phyloP scores from a whole-genome alignment of 257 asterid species.

The Nicotiana tabacum region DNA sequence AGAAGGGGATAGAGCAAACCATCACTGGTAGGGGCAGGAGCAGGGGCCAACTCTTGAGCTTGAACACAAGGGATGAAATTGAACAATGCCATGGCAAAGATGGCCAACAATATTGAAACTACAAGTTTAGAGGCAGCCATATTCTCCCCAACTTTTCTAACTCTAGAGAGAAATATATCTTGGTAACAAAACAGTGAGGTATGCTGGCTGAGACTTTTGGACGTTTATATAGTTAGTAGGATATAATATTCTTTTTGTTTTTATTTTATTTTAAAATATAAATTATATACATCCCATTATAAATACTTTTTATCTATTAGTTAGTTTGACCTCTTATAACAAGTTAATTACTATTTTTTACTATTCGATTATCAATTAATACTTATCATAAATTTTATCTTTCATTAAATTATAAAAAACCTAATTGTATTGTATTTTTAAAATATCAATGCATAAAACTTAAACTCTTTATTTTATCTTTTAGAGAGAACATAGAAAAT shows the following conservation, averaged over 20 bases:
- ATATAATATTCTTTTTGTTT: background rate
- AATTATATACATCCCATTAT: background rate
- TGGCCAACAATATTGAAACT: conserved; percentile 16
- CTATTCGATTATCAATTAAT: too few relatives aligned
- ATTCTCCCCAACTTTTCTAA: background rate
- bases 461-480: background rate
- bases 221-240: background rate
- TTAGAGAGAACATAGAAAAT: background rate
- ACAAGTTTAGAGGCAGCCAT: background rate
- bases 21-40: conserved; percentile 39
- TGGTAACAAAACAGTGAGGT: background rate
- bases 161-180: background rate
- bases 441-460: too few relatives aligned
- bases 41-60: conserved; percentile 27
- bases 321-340: background rate
- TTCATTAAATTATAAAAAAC: too few relatives aligned
- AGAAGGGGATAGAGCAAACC: conserved; percentile 13
- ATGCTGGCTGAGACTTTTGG: background rate
- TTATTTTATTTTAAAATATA: background rate
- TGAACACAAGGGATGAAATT: conserved; percentile 16
- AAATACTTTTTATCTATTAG: background rate
- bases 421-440: too few relatives aligned
- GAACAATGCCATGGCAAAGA: conserved; percentile 10
- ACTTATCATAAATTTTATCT: background rate
- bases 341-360: background rate